Conservation (phyloP, 1,284 basidiomycete genomes). For the Tylopilus orsonianus region DNA sequence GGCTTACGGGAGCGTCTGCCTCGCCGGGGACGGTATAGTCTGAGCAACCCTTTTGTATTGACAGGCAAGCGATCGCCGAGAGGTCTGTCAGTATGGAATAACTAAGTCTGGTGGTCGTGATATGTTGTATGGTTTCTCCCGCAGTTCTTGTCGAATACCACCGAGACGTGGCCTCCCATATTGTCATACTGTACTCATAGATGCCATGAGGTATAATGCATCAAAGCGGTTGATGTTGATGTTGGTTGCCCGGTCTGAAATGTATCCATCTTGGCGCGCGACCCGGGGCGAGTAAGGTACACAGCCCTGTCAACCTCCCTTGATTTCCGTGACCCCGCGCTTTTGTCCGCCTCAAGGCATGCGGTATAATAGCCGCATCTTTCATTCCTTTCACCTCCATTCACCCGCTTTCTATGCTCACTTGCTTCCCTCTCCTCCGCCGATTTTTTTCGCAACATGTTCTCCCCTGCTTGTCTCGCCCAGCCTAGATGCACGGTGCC, state of each 20-base stretch:
- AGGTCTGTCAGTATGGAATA: conserved; percentile 16
- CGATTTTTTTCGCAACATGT: neutral
- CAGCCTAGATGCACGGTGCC: conserved; percentile 7
- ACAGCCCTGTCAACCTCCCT: conserved; percentile 10
- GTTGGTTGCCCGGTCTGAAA: neutral
- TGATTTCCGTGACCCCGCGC: neutral
- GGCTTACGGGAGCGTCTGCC: conserved; percentile 52
- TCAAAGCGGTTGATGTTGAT: neutral
- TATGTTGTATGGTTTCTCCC: conserved; percentile 51
- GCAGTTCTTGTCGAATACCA: conserved; percentile 25
- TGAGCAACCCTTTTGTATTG: conserved; percentile 43
- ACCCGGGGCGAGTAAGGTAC: neutral
- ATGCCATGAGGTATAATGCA: neutral
- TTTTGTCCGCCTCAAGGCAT: conserved; percentile 29
- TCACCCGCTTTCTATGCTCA: conserved; percentile 2
- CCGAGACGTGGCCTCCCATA: too few relatives aligned
- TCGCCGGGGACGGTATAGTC: conserved; percentile 44
- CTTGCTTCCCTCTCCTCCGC: neutral
- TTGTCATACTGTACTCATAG: conserved; percentile 20
- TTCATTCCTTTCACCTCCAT: conserved; percentile 4
- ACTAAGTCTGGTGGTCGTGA: conserved; percentile 9
- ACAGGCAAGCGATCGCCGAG: conserved; percentile 11
- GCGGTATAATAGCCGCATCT: conserved; percentile 13
- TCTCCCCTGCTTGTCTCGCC: neutral
- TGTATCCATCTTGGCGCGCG: too few relatives aligned